phyloP scores from a whole-genome alignment of 2,329 filamentous ascomycete species.

The Fusarium sambucinum region DNA sequence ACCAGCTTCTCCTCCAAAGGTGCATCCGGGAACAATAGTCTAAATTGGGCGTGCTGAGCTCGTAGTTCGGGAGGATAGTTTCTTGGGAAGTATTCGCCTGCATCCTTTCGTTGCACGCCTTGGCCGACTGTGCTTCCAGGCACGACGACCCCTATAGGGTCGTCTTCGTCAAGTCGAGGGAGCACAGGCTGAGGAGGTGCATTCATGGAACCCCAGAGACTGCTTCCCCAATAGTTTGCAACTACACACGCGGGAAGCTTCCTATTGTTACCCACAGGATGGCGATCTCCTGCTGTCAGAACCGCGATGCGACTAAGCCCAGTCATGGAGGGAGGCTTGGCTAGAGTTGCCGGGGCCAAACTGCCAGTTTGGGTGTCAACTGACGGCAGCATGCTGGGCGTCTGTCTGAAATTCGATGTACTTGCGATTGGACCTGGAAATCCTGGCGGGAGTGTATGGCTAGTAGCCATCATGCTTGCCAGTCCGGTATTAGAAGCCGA shows the following conservation, averaged over 20 bases:
- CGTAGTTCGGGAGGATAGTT: conserved; percentile 86
- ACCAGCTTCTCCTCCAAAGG: conserved; percentile 83
- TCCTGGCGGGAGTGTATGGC: conserved; percentile 81
- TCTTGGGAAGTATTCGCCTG: conserved; percentile 71
- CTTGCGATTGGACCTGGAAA: conserved; percentile 54
- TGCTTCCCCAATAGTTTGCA: conserved; percentile 94
- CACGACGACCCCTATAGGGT: conserved; percentile 58
- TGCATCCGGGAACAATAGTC: conserved; percentile 87
- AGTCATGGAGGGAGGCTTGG: conserved; percentile 84
- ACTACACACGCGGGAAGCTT: conserved; percentile 86
- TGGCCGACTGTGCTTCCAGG: conserved; percentile 51
- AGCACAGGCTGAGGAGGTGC: conserved; percentile 49
- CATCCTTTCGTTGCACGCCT: conserved; percentile 49
- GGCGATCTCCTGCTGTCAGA: conserved; percentile 80
- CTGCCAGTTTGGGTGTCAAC: conserved; percentile 67
- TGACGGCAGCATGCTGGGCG: conserved; percentile 52
- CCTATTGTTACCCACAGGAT: conserved; percentile 74
- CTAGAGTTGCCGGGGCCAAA: conserved; percentile 84
- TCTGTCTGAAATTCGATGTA: conserved; percentile 47
- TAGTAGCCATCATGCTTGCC: conserved; percentile 86
- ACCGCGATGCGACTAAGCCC: conserved; percentile 89
- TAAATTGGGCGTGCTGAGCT: conserved; percentile 92
- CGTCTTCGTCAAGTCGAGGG: conserved; percentile 54
- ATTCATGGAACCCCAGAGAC: conserved; percentile 71
- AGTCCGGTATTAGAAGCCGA: conserved; percentile 72